Evolutionary conservation across 164 flowering plant genomes (phyloP).

Genomic region (Vitis riparia): DNA sequence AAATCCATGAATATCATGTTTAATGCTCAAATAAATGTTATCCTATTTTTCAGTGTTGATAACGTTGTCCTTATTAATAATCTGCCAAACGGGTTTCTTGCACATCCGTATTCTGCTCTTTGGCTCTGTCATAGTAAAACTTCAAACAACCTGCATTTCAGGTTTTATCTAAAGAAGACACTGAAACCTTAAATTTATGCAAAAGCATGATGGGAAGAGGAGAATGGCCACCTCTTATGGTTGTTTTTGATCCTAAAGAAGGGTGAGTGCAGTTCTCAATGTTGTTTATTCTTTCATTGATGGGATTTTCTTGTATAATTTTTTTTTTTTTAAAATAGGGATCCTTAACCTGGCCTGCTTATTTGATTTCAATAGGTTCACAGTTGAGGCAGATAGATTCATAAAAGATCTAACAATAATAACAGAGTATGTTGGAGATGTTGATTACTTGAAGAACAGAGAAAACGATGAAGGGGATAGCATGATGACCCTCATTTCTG

Average conservation of each 20-base stretch:
- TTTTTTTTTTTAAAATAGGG: not conserved
- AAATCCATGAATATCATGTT: not conserved
- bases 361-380: constrained; percentile 55
- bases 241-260: constrained; percentile 79
- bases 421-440: constrained; percentile 90
- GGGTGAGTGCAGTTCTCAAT: constrained; percentile 47
- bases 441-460: constrained; percentile 80
- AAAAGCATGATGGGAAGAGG: constrained; percentile 83
- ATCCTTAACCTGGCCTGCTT: not conserved
- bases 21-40: not conserved
- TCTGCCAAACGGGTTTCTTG: too few species aligned
- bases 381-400: constrained; percentile 81
- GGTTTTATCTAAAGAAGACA: constrained; percentile 72
- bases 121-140: too few species aligned
- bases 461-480: constrained; percentile 91
- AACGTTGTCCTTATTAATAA: too few species aligned
- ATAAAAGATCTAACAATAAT: constrained; percentile 84
- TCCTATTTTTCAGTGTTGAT: too few species aligned
- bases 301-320: not conserved
- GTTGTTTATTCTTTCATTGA: not conserved
- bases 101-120: too few species aligned
- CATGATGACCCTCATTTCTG: constrained; percentile 81
- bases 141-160: constrained; percentile 17
- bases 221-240: constrained; percentile 91
- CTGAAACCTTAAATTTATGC: constrained; percentile 67